phyloP scores from a whole-genome alignment of 345 rosid species.

The Conringia planisiliqua region DNA sequence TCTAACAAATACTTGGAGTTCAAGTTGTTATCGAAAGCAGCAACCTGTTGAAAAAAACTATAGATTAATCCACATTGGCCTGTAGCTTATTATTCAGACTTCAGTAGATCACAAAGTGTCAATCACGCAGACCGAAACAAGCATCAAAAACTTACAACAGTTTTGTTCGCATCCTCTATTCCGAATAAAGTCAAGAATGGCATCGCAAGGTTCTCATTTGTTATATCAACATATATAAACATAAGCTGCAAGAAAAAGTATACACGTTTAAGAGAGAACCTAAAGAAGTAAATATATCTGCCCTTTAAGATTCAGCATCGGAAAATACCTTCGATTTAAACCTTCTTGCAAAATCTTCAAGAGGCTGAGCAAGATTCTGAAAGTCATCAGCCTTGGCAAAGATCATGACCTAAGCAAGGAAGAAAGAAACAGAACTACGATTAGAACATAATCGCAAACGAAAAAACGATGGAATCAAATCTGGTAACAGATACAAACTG shows the following conservation, averaged over 20 bases:
- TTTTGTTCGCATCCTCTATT: conserved; percentile 57
- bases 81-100: conserved; percentile 5
- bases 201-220: conserved; percentile 78
- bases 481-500: background rate
- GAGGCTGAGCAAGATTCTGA: conserved; percentile 49
- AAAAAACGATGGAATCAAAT: background rate
- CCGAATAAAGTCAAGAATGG: conserved; percentile 83
- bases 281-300: background rate
- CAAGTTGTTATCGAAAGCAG: conserved; percentile 72
- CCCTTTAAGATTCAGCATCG: conserved; percentile 3
- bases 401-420: conserved; percentile 52
- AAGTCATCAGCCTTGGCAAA: conserved; percentile 65
- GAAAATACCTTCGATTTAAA: conserved; percentile 59
- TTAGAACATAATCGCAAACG: background rate
- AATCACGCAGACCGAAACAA: background rate
- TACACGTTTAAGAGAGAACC: background rate
- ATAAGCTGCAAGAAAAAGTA: conserved; percentile 52
- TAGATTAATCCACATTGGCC: conserved; percentile 7
- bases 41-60: conserved; percentile 47
- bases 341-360: conserved; percentile 66
- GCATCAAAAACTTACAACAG: conserved; percentile 48
- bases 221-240: conserved; percentile 61
- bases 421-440: background rate
- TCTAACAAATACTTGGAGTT: conserved; percentile 68
- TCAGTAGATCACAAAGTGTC: background rate